Percentiles rank a stretch among this genome's conserved stretches.
These are phyloP conservation scores for Aspergillus quadrilineatus DNA, from an alignment of 2,329 filamentous ascomycete species.

Conservation along the genomic window DNA sequence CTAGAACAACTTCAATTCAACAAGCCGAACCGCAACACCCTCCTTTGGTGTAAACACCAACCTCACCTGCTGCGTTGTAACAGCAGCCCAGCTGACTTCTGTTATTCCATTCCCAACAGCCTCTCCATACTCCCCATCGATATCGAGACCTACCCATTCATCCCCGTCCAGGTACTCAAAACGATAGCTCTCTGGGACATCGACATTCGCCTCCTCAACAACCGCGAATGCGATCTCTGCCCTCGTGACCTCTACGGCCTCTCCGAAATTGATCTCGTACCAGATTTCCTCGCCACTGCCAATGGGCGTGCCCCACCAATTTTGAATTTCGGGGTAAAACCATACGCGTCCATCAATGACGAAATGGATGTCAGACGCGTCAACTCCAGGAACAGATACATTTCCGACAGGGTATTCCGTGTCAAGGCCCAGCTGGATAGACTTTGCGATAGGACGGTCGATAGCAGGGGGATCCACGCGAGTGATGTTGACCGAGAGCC, in stretches of 20 bases:
- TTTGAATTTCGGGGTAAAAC: slow-evolving; percentile 22
- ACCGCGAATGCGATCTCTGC: slow-evolving; percentile 22
- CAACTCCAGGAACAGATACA: slow-evolving; percentile 17
- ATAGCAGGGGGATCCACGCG: slow-evolving; percentile 7
- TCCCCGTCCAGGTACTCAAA: slow-evolving; percentile 12
- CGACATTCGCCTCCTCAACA: slow-evolving; percentile 15
- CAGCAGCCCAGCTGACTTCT: slow-evolving; percentile 14
- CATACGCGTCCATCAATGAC: slow-evolving; percentile 23
- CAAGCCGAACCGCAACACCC: slow-evolving; percentile 16
- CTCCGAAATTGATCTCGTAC: slow-evolving; percentile 20
- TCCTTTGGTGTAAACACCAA: slow-evolving; percentile 16
- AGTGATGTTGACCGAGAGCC: slow-evolving; percentile 12
- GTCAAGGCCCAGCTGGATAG: slow-evolving; percentile 15
- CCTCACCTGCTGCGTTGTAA: slow-evolving; percentile 9
- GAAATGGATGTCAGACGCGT: slow-evolving; percentile 13
- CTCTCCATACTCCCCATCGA: slow-evolving; percentile 6
- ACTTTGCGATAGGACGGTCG: slow-evolving; percentile 16
- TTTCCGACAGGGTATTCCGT: slow-evolving; percentile 15
- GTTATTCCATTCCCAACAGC: slow-evolving; percentile 22
- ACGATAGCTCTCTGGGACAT: slow-evolving; percentile 15
- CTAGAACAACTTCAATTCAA: slow-evolving; percentile 21
- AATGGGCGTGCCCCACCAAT: slow-evolving; percentile 23
- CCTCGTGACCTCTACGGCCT: not conserved
- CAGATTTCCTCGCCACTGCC: slow-evolving; percentile 22
- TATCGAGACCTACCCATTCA: slow-evolving; percentile 15